Base-by-base conservation (phyloP, 495 filamentous ascomycete genomes). In the Filosporella fistucella region DNA sequence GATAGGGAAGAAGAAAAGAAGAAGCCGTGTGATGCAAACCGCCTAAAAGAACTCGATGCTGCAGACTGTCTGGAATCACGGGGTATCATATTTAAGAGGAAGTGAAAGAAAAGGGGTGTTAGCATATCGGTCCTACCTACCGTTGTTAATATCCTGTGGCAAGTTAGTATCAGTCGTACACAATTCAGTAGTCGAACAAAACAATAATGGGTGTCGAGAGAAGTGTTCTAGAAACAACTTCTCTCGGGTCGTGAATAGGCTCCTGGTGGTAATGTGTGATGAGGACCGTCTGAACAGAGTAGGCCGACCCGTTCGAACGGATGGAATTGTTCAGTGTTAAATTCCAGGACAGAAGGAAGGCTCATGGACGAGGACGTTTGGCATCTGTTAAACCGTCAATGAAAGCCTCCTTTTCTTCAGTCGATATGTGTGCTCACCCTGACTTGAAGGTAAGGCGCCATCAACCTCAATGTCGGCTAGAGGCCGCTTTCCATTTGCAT, bases 291-390 rank as follows among this genome's bases (percentile, higher is more conserved):
- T n/a, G n/a, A n/a, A n/a, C n/a, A n/a, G n/a, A n/a, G n/a, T n/a
- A n/a, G n/a, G n/a, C n/a, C n/a, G n/a, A n/a, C n/a, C n/a, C n/a
- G n/a, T n/a, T n/a, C n/a, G n/a, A n/a, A n/a, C n/a, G n/a, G n/a
- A n/a, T n/a, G n/a, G n/a, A n/a, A n/a, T n/a, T n/a, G n/a, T n/a
- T 30, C n/a, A n/a, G 28, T 30, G 35, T 11, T 3, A 4, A 38
- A 38, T 38, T 4, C 20, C 10, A 5, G 23, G 35, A 8, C 5
- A 21, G 35, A 38, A 22, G 21, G 25, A 7, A 13, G 20, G 16
- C 23, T 52, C 47, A 59, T 46, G 59, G 52, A 25, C 53, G 44
- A 39, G 47, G 40, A 22, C 59, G 59, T 41, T 62, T 62, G 5
- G 56, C 55, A 36, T 56, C 59, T 62, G 24, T 16, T 25, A 9